phyloP scores from a whole-genome alignment of 345 rosid genomes.

The Euphorbia tirucalli region DNA sequence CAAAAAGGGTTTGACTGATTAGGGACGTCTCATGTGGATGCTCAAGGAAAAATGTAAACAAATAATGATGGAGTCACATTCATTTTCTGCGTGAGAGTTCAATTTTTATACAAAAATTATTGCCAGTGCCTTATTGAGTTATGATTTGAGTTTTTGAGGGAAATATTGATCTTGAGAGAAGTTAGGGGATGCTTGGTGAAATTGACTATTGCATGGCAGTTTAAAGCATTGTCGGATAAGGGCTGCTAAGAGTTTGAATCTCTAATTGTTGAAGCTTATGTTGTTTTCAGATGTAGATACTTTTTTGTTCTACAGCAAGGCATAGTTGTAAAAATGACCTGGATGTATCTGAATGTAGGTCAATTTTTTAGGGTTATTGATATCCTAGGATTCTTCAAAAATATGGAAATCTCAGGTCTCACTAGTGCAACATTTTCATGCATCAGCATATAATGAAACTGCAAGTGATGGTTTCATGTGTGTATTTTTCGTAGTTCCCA shows the following conservation, averaged over 20 bases:
- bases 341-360: conserved; percentile 1
- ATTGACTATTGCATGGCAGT: not conserved
- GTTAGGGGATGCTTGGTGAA: not conserved
- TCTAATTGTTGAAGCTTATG: not conserved
- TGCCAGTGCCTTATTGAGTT: not conserved
- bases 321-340: not conserved
- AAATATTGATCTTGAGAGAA: not conserved
- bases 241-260: not conserved
- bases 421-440: not conserved
- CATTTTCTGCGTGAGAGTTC: not conserved
- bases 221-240: not conserved
- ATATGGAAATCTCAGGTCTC: not conserved
- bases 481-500: not conserved
- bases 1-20: not conserved
- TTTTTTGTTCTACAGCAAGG: not conserved
- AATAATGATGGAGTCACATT: no score
- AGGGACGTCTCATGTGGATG: not conserved
- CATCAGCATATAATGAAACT: not conserved
- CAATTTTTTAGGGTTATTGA: not conserved
- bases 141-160: not conserved
- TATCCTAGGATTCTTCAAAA: not conserved
- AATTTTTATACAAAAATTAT: not conserved
- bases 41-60: no score
- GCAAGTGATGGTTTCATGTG: not conserved
- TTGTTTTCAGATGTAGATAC: not conserved